Evolutionary conservation across 139 green algal species (phyloP), one percentile per base, ranked within the genome.

Genomic region (Deuterostichococcus epilithicus): DNA sequence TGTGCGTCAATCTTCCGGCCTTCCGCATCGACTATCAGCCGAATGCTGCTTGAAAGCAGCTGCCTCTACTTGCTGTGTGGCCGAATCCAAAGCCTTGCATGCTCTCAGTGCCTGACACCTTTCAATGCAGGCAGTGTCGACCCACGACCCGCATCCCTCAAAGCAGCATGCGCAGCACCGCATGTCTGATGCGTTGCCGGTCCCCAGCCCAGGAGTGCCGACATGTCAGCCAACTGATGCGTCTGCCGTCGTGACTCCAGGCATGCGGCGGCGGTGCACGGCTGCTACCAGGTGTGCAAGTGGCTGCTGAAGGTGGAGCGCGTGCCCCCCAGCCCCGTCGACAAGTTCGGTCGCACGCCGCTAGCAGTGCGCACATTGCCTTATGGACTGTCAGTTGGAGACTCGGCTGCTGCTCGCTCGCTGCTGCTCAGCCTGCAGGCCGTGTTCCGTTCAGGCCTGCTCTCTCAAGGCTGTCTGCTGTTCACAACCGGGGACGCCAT

Each of bases 331-430:
- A 96, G 94, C 65, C 70, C 86, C 18, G 73, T 92, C 0, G 92
- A 97, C 74, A 81, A 91, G 36, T 93, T 95, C 80, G 82, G 88
- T 3, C 83, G 86, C 34, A 97, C 93, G 1, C 91, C 92, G 0
- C 81, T 96, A 36, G 91, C 97, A 87, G 92, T 94, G 36, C 23
- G 52, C 6, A 2, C 22, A 26, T 13, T 60, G 45, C 18, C 15
- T 60, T 60, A 13, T 60, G 45, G 18, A 18, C 45, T 60, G 45
- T 60, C 45, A 60, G 45, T 18, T 18, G 45, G 15, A 13, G 15
- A 18, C 18, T 13, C 18, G 45, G 45, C 45, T 18, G 45, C 13
- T 60, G 45, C 68, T 25, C 30, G 15, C 33, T 47, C 32, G 32
- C 65, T 36, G 65, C 28, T 70, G 20, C 18, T 26, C 32, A 26